Evolutionary conservation across 306 rosid genomes (phyloP), one percentile per base, ranked within the genome.

Genomic region (Echinosophora koreensis): DNA sequence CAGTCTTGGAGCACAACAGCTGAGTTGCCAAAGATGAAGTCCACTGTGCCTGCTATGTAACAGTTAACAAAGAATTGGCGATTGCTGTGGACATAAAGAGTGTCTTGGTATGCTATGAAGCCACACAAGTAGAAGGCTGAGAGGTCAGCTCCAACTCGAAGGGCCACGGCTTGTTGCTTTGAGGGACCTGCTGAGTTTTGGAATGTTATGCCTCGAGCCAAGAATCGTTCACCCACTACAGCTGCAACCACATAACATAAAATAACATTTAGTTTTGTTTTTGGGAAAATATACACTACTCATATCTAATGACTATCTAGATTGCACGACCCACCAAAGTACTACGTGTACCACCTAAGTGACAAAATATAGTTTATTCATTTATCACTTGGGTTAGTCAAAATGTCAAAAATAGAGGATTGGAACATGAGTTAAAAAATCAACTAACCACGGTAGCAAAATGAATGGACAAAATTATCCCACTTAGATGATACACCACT

Each of bases 1-100:
- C 84, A 86, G 66, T 90, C 49, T 34, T 90, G 96, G 22, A 92
- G 14, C 7, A 90, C 89, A 0, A 66, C 96, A 0, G 92, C 97
- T 0, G 92, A 83, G 30, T 92, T 92, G 38, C 97, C 97, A 38
- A 92, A 92, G 81, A 92, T 92, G 87, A 92, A 92, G 69, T 92
- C 97, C 0, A 90, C 85, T 0, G 97, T 81, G 49, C 96, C 96
- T 0, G 89, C 80, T 6, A 92, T 13, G 37, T 79, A 37, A 79
- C 96, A 88, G 0, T 64, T 60, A 8, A 69, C 41, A 71, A 73
- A 88, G 84, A 90, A 92, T 18, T 92, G 97, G 15, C 97, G 93
- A 61, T 90, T 92, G 56, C 76, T 74, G 90, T 92, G 97, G 52
- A 88, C 96, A 51, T 92, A 92, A 67, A 92, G 97, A 3, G 93